These are phyloP conservation scores for Rhizopogon salebrosus DNA, from an alignment of 768 basidiomycete genomes.

Conservation along the genomic window DNA sequence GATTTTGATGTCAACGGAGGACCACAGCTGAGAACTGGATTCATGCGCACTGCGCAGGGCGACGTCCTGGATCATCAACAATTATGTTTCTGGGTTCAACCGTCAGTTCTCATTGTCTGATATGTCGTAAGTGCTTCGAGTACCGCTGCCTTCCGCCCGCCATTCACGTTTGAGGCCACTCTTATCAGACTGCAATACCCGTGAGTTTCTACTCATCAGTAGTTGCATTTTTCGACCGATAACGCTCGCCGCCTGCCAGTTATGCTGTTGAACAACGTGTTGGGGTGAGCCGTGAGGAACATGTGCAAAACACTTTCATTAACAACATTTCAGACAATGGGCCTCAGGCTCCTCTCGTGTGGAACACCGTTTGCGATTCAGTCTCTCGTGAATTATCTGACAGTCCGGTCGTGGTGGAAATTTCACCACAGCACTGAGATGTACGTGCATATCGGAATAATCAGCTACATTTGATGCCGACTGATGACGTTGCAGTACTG, in stretches of 20 bases:
- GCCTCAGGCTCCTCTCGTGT: conserved; percentile 36
- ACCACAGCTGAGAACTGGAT: not conserved
- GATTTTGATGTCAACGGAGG: not conserved
- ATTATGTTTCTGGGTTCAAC: conserved; percentile 57
- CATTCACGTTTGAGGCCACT: conserved; percentile 13
- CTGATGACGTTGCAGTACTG: conserved; percentile 40
- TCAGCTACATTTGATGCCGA: not conserved
- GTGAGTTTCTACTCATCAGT: conserved; percentile 23
- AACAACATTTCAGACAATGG: conserved; percentile 22
- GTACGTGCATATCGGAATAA: conserved; percentile 8
- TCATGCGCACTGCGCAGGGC: conserved; percentile 41
- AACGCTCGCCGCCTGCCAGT: conserved; percentile 27
- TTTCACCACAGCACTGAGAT: conserved; percentile 57
- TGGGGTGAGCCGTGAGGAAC: conserved; percentile 29
- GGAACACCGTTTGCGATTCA: conserved; percentile 67
- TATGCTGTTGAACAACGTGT: conserved; percentile 69
- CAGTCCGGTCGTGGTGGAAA: conserved; percentile 83
- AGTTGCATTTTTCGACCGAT: not conserved
- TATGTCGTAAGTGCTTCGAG: conserved; percentile 46
- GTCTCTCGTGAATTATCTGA: conserved; percentile 59
- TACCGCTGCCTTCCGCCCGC: not conserved
- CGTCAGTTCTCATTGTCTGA: conserved; percentile 77
- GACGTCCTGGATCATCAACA: conserved; percentile 51
- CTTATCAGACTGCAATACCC: conserved; percentile 29
- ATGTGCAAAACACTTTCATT: not conserved